These are phyloP conservation scores for Leccinum fuscescens DNA, from an alignment of 1,284 basidiomycete genomes.

Conservation along the genomic window DNA sequence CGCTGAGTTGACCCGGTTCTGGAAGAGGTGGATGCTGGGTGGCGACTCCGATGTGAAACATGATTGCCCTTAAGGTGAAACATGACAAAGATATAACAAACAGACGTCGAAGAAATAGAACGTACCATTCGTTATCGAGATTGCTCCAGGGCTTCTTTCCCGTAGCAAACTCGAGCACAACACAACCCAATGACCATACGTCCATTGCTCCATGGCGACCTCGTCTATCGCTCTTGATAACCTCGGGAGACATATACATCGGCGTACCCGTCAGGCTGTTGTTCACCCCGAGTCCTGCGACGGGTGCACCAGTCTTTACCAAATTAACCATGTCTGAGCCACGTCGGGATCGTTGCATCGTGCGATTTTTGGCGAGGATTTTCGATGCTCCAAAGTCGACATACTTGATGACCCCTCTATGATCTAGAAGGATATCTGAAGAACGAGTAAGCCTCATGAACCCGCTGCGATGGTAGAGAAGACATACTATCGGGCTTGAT, in stretches of 20 bases:
- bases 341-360: slow-evolving; percentile 75
- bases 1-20: slow-evolving; percentile 86
- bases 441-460: slow-evolving; percentile 16
- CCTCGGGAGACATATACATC: slow-evolving; percentile 99
- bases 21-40: slow-evolving; percentile 96
- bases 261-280: slow-evolving; percentile 95
- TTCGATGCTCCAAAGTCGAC: slow-evolving; percentile 99
- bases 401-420: slow-evolving; percentile 93
- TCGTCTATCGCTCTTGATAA: slow-evolving; percentile 90
- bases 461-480: slow-evolving; percentile 2
- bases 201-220: slow-evolving; percentile 97
- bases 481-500: slow-evolving; percentile 98
- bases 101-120: slow-evolving; percentile 5
- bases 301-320: slow-evolving; percentile 31
- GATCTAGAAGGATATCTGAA: slow-evolving; percentile 91
- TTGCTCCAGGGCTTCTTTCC: slow-evolving; percentile 98
- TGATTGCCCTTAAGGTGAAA: slow-evolving; percentile 71
- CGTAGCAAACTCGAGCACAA: slow-evolving; percentile 94
- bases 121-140: slow-evolving; percentile 97
- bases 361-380: slow-evolving; percentile 91
- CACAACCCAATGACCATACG: slow-evolving; percentile 96
- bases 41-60: slow-evolving; percentile 98
- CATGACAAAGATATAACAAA: slow-evolving; percentile 2
- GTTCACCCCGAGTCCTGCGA: slow-evolving; percentile 49
- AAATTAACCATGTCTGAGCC: slow-evolving; percentile 37